Conservation (phyloP, 2,329 filamentous ascomycete genomes). For the Neofusicoccum cordaticola region DNA sequence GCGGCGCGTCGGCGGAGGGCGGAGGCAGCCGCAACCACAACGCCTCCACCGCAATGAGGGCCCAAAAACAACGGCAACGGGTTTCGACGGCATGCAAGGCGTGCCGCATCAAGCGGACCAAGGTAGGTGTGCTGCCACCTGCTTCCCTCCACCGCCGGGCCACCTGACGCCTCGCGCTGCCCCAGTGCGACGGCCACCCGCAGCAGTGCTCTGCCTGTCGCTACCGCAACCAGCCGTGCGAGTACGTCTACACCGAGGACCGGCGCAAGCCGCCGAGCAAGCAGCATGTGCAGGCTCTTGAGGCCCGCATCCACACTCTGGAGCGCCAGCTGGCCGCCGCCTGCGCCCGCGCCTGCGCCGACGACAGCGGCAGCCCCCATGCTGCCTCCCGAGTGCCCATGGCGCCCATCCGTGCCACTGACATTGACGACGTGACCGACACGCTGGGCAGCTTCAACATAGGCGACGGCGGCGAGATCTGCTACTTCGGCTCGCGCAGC, state of each 20-base stretch:
- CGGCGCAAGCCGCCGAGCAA: neutral
- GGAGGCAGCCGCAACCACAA: no score
- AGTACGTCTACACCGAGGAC: neutral
- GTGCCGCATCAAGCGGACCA: neutral
- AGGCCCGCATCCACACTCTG: neutral
- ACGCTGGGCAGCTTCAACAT: neutral
- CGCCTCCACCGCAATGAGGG: neutral
- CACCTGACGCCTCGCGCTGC: neutral
- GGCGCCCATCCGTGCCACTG: neutral
- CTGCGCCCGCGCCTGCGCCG: neutral
- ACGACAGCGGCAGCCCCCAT: neutral
- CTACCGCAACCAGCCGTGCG: neutral
- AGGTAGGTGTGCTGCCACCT: neutral
- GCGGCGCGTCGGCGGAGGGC: no score
- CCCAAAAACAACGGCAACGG: neutral
- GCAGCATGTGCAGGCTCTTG: neutral
- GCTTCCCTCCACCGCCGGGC: neutral
- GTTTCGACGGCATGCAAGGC: neutral
- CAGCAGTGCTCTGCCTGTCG: neutral
- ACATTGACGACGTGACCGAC: neutral
- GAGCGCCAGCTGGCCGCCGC: neutral
- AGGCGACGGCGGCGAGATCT: neutral
- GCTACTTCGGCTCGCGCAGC: neutral
- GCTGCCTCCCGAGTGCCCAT: neutral
- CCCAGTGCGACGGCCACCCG: neutral